Percentiles rank a stretch among this genome's conserved stretches.
phyloP scores from a whole-genome alignment of 768 basidiomycete genomes.

The Tylopilus sp. region DNA sequence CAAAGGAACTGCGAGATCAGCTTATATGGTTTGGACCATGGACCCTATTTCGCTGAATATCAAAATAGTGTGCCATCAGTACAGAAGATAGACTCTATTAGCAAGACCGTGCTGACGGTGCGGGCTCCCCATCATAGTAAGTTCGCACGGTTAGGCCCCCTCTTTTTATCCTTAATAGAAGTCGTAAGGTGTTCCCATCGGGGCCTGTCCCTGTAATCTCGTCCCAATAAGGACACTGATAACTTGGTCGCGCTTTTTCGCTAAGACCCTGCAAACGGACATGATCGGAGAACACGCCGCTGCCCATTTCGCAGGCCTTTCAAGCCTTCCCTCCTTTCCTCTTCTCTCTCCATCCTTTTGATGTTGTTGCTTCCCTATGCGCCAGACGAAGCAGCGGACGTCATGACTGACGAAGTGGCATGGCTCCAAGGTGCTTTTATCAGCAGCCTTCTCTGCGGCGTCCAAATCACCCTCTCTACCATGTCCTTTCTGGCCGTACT shows the following conservation, averaged over 20 bases:
- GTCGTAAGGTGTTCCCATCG: conserved; percentile 5
- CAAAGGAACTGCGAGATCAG: too few relatives aligned
- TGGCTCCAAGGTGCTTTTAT: conserved; percentile 25
- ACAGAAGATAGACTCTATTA: too few relatives aligned
- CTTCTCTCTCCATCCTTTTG: background rate
- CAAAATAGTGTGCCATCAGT: too few relatives aligned
- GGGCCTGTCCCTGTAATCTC: conserved; percentile 1
- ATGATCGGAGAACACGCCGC: background rate
- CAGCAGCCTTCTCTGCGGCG: conserved; percentile 18
- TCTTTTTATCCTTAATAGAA: background rate
- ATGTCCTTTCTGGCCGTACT: conserved; percentile 19
- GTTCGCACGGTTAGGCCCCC: background rate
- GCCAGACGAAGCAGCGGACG: background rate
- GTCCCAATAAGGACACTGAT: background rate
- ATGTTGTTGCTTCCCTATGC: conserved; percentile 7
- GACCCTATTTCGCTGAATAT: too few relatives aligned
- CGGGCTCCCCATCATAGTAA: background rate
- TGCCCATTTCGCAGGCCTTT: conserved; percentile 5
- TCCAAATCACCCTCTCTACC: conserved; percentile 17
- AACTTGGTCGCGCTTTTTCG: background rate
- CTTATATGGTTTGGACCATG: too few relatives aligned
- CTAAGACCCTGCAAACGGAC: conserved; percentile 1
- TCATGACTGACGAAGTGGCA: conserved; percentile 7
- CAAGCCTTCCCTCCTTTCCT: background rate
- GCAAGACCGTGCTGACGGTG: too few relatives aligned